Evolutionary conservation across 2,329 filamentous ascomycete species (phyloP).

Genomic region (Aspergillus sp.): DNA sequence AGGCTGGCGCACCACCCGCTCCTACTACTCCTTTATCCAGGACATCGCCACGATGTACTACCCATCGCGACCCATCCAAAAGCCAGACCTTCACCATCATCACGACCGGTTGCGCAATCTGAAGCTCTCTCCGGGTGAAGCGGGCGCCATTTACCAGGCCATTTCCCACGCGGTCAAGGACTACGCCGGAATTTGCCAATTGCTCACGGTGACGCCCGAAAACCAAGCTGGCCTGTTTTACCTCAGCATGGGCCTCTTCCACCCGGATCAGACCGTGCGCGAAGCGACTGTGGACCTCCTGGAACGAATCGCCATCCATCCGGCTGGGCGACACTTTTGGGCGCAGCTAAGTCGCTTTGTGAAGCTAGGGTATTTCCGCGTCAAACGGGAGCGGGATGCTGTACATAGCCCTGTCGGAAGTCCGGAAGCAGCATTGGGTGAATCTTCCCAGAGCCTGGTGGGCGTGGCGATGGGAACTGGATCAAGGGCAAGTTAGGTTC

Average conservation of each 20-base stretch:
- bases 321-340: constrained; percentile 94
- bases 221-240: constrained; percentile 89
- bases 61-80: constrained; percentile 39
- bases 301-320: constrained; percentile 78
- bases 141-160: constrained; percentile 80
- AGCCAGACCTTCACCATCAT: constrained; percentile 77
- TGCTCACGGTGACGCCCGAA: constrained; percentile 79
- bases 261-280: constrained; percentile 78
- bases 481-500: constrained; percentile 23
- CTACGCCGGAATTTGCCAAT: constrained; percentile 81
- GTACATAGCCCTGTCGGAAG: constrained; percentile 24
- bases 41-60: constrained; percentile 47
- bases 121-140: constrained; percentile 71
- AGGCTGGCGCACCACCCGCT: constrained; percentile 92
- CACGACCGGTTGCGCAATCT: constrained; percentile 86
- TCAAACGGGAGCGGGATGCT: constrained; percentile 62
- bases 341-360: constrained; percentile 80
- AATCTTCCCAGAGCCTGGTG: constrained; percentile 33
- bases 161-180: constrained; percentile 72
- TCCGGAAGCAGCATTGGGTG: constrained; percentile 23
- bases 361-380: constrained; percentile 78
- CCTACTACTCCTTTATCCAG: constrained; percentile 94
- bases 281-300: constrained; percentile 74
- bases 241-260: constrained; percentile 84
- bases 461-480: constrained; percentile 35